Evolutionary conservation across 2,329 filamentous ascomycete species (phyloP).

Genomic region (Tolypocladium endophyticum): DNA sequence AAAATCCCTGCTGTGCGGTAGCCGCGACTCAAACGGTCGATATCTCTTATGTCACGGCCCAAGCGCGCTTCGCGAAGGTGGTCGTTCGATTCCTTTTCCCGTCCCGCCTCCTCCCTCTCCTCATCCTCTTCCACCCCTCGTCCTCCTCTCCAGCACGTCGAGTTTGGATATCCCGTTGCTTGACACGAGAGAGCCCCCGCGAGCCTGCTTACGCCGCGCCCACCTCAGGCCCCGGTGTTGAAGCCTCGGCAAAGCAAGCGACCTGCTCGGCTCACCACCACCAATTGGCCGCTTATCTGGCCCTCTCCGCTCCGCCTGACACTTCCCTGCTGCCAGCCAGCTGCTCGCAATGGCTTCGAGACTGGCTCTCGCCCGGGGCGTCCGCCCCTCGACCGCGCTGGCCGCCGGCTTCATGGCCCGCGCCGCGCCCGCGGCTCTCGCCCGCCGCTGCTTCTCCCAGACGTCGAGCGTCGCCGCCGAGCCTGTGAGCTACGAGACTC

Average conservation of each 20-base stretch:
- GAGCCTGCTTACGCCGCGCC: neutral
- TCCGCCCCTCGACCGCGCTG: conserved; percentile 8
- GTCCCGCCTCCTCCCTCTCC: neutral
- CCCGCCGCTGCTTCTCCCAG: conserved; percentile 6
- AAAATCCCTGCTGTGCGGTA: conserved; percentile 1
- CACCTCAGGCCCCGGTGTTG: neutral
- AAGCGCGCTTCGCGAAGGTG: neutral
- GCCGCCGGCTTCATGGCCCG: conserved; percentile 3
- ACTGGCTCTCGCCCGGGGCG: conserved; percentile 12
- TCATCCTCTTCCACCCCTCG: neutral
- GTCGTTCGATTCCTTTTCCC: neutral
- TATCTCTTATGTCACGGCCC: neutral
- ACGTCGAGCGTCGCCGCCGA: conserved; percentile 6
- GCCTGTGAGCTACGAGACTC: conserved; percentile 1
- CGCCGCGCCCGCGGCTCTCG: neutral
- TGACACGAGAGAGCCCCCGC: neutral
- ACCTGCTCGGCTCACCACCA: neutral
- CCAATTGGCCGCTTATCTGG: neutral
- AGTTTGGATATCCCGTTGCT: neutral
- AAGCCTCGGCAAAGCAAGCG: neutral
- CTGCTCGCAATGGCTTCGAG: conserved; percentile 14
- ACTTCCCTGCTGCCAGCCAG: neutral
- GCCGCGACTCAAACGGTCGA: neutral
- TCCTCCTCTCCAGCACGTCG: neutral
- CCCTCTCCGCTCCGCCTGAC: neutral